Conservation (phyloP, 306 rosid species). For the Mucuna pruriens region DNA sequence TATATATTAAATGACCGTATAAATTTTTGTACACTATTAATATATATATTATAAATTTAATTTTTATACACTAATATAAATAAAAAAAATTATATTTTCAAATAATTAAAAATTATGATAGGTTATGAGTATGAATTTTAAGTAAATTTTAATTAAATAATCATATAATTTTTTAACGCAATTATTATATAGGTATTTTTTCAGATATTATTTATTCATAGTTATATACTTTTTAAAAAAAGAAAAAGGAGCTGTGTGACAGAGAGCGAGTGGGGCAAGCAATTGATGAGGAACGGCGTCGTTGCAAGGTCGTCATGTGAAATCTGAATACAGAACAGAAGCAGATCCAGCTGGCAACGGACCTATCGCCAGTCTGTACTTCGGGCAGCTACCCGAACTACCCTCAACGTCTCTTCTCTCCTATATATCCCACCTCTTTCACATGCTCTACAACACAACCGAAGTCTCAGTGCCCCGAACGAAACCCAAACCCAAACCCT, state of each 20-base stretch:
- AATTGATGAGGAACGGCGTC: background rate
- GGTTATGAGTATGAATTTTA: too few relatives aligned
- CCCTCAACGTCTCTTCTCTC: conserved; percentile 46
- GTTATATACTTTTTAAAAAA: too few relatives aligned
- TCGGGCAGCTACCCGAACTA: conserved; percentile 70
- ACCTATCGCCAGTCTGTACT: conserved; percentile 63
- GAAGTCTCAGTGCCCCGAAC: background rate
- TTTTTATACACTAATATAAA: too few relatives aligned
- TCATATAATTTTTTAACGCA: too few relatives aligned
- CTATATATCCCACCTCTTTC: conserved; percentile 44
- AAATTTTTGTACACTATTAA: too few relatives aligned
- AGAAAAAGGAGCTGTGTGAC: background rate
- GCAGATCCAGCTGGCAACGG: conserved; percentile 59
- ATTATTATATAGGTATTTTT: too few relatives aligned
- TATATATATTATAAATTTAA: too few relatives aligned
- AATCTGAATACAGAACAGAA: conserved; percentile 31
- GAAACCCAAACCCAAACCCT: conserved; percentile 40
- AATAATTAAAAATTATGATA: too few relatives aligned
- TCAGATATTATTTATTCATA: too few relatives aligned
- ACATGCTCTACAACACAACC: background rate
- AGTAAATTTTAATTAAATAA: too few relatives aligned
- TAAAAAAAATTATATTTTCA: too few relatives aligned
- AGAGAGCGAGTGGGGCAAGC: background rate
- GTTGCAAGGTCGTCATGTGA: conserved; percentile 31
- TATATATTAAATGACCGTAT: too few relatives aligned